These are phyloP conservation scores for Haematococcus sp. DNA, from an alignment of 139 green algal genomes.

Conservation along the genomic window DNA sequence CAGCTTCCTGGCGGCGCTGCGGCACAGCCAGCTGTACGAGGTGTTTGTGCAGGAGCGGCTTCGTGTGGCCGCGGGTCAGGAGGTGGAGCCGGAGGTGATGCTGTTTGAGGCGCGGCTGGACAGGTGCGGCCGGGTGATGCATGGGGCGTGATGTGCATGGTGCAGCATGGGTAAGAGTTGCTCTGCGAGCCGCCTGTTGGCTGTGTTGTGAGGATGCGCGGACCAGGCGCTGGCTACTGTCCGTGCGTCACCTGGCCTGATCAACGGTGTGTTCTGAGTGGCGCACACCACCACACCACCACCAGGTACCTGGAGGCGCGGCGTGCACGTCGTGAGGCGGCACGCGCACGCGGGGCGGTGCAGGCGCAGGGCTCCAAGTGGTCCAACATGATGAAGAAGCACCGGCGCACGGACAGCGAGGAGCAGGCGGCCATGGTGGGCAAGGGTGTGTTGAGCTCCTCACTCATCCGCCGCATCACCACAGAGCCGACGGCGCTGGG, in stretches of 20 bases:
- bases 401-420: conserved; percentile 35
- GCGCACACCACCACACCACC: no score
- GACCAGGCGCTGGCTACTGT: no score
- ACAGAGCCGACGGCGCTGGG: background rate
- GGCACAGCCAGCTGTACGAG: conserved; percentile 77
- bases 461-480: background rate
- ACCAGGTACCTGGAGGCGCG: conserved; percentile 20
- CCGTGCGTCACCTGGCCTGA: no score
- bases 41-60: conserved; percentile 73
- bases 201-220: no score
- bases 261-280: no score
- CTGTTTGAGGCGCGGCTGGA: conserved; percentile 50
- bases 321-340: background rate
- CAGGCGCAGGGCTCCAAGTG: conserved; percentile 4
- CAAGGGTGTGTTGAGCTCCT: background rate
- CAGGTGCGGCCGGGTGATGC: background rate
- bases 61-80: conserved; percentile 24
- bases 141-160: no score
- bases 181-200: no score
- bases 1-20: conserved; percentile 53
- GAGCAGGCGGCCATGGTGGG: background rate
- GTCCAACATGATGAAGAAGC: conserved; percentile 27
- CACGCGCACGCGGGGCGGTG: background rate
- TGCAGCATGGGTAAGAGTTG: background rate
- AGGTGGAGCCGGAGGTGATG: no score